These are phyloP conservation scores for Pythium sukuiense DNA, from an alignment of 352 stramenopile species.

Conservation along the genomic window DNA sequence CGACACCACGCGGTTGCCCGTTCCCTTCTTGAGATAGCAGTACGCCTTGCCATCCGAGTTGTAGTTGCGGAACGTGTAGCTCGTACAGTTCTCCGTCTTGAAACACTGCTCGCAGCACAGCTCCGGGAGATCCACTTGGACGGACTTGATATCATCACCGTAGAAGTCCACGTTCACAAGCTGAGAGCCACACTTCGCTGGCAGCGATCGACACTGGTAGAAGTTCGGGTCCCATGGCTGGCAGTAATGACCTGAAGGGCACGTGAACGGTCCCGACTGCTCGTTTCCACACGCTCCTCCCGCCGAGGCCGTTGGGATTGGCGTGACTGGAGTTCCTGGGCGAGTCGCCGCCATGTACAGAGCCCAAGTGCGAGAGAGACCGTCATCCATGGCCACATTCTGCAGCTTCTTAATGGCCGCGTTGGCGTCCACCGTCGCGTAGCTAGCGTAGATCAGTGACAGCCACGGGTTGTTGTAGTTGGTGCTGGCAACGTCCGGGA, in stretches of 20 bases:
- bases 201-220: background rate
- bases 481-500: slow-evolving; percentile 38
- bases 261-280: background rate
- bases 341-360: slow-evolving; percentile 29
- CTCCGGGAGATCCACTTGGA: background rate
- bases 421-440: slow-evolving; percentile 29
- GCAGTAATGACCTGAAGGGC: slow-evolving; percentile 15
- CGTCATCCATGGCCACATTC: slow-evolving; percentile 28
- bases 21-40: slow-evolving; percentile 29
- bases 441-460: slow-evolving; percentile 37
- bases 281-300: background rate
- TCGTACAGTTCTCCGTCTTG: background rate
- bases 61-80: background rate
- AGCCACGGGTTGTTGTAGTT: slow-evolving; percentile 30
- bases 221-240: slow-evolving; percentile 13
- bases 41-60: no score
- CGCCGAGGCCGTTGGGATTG: no score
- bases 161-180: background rate
- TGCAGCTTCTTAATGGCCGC: slow-evolving; percentile 24
- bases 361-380: slow-evolving; percentile 31
- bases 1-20: background rate
- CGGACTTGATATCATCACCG: background rate
- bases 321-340: no score
- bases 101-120: background rate
- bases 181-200: background rate